phyloP scores from a whole-genome alignment of 805 yeast species.

The Starmera caribaea region DNA sequence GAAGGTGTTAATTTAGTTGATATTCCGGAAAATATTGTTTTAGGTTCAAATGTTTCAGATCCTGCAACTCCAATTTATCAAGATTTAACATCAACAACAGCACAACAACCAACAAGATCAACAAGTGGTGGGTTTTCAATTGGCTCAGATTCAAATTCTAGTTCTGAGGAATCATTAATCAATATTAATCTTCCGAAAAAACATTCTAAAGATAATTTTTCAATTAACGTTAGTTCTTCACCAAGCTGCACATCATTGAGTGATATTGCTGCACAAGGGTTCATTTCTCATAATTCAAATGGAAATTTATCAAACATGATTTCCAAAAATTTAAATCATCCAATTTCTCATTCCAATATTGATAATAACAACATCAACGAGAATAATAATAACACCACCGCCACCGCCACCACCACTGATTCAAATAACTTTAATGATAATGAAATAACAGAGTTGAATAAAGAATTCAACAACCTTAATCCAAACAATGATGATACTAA shows the following conservation, averaged over 20 bases:
- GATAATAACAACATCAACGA: background rate
- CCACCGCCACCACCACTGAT: background rate
- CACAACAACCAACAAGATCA: background rate
- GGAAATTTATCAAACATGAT: slow-evolving; percentile 4
- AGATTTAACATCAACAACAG: background rate
- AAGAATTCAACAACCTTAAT: slow-evolving; percentile 9
- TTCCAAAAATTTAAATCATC: background rate
- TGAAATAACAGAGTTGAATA: slow-evolving; percentile 10
- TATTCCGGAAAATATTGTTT: slow-evolving; percentile 19
- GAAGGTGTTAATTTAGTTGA: slow-evolving; percentile 19
- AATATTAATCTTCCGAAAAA: background rate
- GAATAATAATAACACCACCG: background rate
- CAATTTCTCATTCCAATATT: background rate
- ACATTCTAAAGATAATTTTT: slow-evolving; percentile 1
- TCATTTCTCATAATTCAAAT: slow-evolving; percentile 16
- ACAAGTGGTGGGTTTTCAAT: background rate
- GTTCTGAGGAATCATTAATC: slow-evolving; percentile 20
- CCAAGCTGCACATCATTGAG: slow-evolving; percentile 37
- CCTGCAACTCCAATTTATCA: background rate
- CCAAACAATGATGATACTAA: slow-evolving; percentile 2
- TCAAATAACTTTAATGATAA: background rate
- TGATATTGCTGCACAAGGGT: slow-evolving; percentile 40
- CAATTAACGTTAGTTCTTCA: slow-evolving; percentile 13
- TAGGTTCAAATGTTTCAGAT: slow-evolving; percentile 14
- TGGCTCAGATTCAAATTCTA: slow-evolving; percentile 18